Conservation (phyloP, 306 rosid species). For the Cicer pinnatifidum region DNA sequence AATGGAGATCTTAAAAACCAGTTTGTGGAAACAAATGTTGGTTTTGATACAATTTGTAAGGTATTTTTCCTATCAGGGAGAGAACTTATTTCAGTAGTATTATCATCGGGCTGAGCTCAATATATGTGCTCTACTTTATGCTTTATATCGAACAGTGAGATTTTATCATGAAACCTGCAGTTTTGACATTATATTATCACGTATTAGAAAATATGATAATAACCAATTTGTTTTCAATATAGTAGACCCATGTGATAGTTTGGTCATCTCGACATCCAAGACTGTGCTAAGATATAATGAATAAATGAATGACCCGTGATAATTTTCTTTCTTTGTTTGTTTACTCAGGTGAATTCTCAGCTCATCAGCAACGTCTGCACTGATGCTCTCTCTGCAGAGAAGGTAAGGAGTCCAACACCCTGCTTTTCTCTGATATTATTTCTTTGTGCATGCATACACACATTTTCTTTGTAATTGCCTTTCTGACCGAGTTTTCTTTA, state of each 20-base stretch:
- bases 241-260: not conserved
- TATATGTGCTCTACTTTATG: slow-evolving; percentile 5
- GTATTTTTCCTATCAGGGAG: slow-evolving; percentile 49
- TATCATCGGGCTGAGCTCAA: slow-evolving; percentile 11
- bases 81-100: not conserved
- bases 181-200: not conserved
- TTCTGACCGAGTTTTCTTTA: slow-evolving; percentile 38
- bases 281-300: slow-evolving; percentile 37
- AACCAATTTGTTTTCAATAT: not conserved
- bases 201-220: not conserved
- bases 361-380: slow-evolving; percentile 96
- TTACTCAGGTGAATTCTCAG: slow-evolving; percentile 92
- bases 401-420: slow-evolving; percentile 55
- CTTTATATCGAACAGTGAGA: not conserved
- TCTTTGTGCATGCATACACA: not conserved
- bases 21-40: slow-evolving; percentile 94
- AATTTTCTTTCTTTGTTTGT: slow-evolving; percentile 31
- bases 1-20: slow-evolving; percentile 98
- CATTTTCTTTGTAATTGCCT: slow-evolving; percentile 10
- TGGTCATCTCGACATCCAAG: slow-evolving; percentile 1
- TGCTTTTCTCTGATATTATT: slow-evolving; percentile 7
- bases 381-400: slow-evolving; percentile 98
- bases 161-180: slow-evolving; percentile 5
- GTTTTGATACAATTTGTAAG: slow-evolving; percentile 97
- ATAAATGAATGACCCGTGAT: slow-evolving; percentile 18